Evolutionary conservation across 805 yeast species (phyloP).

Genomic region (Lachancea kluyveri): DNA sequence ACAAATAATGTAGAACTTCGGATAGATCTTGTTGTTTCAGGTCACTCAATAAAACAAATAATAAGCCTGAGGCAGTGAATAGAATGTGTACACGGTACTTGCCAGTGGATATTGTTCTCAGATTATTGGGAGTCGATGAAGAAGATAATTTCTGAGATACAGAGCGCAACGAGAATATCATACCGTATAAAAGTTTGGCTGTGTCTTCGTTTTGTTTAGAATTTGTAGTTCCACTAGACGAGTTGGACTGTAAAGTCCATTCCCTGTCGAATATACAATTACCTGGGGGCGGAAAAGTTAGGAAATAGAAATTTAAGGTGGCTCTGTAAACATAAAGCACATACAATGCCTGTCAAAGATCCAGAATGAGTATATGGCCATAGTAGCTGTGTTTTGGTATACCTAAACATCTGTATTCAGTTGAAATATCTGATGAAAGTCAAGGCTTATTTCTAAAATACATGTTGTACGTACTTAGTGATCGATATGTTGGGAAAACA

Average conservation of each 20-base stretch:
- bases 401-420: too few species aligned
- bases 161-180: slow-evolving; percentile 70
- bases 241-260: slow-evolving; percentile 40
- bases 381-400: slow-evolving; percentile 20
- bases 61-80: slow-evolving; percentile 74
- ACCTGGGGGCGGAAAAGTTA: slow-evolving; percentile 25
- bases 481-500: slow-evolving; percentile 1
- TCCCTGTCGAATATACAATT: slow-evolving; percentile 79
- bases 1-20: slow-evolving; percentile 26
- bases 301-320: too few species aligned
- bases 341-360: slow-evolving; percentile 85
- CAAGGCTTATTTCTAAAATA: not conserved
- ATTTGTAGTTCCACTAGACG: slow-evolving; percentile 38
- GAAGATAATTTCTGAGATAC: slow-evolving; percentile 51
- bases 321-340: too few species aligned
- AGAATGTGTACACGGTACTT: slow-evolving; percentile 71
- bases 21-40: slow-evolving; percentile 28
- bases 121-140: slow-evolving; percentile 29
- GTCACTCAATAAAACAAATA: slow-evolving; percentile 72
- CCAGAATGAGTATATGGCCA: slow-evolving; percentile 82
- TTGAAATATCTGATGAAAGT: not conserved
- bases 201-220: slow-evolving; percentile 57
- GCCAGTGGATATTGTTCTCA: slow-evolving; percentile 51
- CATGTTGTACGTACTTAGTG: slow-evolving; percentile 2
- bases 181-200: slow-evolving; percentile 81